Conservation (phyloP, 192 early-diverging fungal genomes). For the Polychytrium aggregatum region DNA sequence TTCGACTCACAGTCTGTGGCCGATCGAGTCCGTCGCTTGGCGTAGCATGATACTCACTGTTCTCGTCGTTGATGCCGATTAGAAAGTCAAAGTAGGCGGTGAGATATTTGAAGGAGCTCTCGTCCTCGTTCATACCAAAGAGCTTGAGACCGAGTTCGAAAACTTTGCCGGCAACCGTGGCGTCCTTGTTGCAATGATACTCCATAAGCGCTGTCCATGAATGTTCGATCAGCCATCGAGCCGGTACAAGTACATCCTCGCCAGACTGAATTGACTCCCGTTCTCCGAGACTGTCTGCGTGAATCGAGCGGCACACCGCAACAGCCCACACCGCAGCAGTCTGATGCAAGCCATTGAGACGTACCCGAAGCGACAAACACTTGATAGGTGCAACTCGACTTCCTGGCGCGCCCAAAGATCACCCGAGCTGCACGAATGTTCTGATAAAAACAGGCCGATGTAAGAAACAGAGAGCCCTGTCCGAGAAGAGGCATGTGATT, state of each 20-base stretch:
- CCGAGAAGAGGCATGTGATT: too few species aligned
- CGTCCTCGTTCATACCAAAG: conserved; percentile 50
- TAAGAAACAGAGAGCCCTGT: too few species aligned
- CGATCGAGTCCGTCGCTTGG: background rate
- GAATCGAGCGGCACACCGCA: too few species aligned
- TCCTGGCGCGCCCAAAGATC: conserved; percentile 68
- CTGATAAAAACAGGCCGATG: too few species aligned
- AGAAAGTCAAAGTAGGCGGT: conserved; percentile 77
- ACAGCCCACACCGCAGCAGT: background rate
- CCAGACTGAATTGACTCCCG: too few species aligned
- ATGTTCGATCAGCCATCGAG: background rate
- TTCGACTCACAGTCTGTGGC: background rate
- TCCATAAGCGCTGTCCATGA: conserved; percentile 75
- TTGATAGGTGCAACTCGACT: conserved; percentile 66
- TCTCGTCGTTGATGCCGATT: conserved; percentile 81
- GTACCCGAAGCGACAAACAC: conserved; percentile 71
- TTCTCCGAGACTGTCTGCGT: too few species aligned
- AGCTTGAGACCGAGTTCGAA: conserved; percentile 81
- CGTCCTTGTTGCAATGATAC: conserved; percentile 79
- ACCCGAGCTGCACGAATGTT: conserved; percentile 59
- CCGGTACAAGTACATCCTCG: too few species aligned
- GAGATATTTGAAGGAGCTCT: conserved; percentile 46
- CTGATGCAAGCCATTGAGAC: background rate
- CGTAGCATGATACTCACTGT: conserved; percentile 37
- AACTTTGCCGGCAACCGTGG: conserved; percentile 70